phyloP scores from a whole-genome alignment of 768 basidiomycete species.

The Lentinula detonsa region DNA sequence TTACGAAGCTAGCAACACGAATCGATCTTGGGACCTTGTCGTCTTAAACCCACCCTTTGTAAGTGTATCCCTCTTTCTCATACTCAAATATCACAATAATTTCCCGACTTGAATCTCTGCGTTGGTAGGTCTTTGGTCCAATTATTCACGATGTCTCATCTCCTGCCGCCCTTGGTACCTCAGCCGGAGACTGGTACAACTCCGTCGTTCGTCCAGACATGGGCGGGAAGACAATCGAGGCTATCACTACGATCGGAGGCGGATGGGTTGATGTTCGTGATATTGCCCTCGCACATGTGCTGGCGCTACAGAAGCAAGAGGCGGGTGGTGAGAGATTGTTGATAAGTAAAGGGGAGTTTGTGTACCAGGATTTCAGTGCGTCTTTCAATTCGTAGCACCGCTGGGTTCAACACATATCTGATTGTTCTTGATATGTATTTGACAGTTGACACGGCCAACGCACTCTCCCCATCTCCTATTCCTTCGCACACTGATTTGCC shows the following conservation, averaged over 20 bases:
- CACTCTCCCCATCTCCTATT: slow-evolving; percentile 17
- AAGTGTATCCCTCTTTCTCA: slow-evolving; percentile 3
- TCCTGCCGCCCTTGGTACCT: slow-evolving; percentile 21
- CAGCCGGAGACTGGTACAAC: slow-evolving; percentile 21
- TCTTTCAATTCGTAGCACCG: background rate
- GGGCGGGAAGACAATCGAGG: slow-evolving; percentile 5
- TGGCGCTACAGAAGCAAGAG: slow-evolving; percentile 35
- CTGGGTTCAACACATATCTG: background rate
- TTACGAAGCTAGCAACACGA: slow-evolving; percentile 23
- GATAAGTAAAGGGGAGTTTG: slow-evolving; percentile 18
- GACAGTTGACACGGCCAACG: slow-evolving; percentile 28
- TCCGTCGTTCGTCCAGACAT: slow-evolving; percentile 14
- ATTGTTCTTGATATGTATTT: background rate
- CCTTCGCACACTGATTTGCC: slow-evolving; percentile 16
- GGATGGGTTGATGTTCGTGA: slow-evolving; percentile 39
- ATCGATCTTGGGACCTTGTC: slow-evolving; percentile 31
- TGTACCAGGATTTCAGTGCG: slow-evolving; percentile 32
- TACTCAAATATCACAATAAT: background rate
- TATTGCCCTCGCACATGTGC: slow-evolving; percentile 41
- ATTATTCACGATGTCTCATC: slow-evolving; percentile 20
- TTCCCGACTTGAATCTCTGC: background rate
- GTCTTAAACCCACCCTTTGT: slow-evolving; percentile 34
- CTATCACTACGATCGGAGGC: background rate
- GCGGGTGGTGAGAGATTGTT: slow-evolving; percentile 48
- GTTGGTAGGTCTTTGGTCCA: slow-evolving; percentile 17